Conservation (phyloP, 2,329 filamentous ascomycete genomes). For the Fusarium odoratissimum region DNA sequence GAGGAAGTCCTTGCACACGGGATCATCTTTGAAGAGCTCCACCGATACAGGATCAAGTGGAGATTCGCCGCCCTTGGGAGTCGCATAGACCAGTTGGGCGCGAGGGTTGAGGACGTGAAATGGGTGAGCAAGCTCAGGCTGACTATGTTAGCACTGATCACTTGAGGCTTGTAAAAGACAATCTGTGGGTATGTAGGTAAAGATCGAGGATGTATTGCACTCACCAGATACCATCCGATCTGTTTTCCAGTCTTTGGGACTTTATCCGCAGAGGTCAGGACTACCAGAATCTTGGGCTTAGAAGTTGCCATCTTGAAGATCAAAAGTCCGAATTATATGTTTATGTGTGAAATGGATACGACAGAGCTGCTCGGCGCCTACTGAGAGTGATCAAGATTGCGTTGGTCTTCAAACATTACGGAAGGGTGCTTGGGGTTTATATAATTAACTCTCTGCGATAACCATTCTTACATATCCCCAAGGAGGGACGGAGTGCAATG, state of each 20-base stretch:
- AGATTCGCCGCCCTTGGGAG: not conserved
- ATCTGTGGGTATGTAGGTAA: accelerated
- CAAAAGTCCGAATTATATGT: accelerated
- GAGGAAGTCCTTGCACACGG: not conserved
- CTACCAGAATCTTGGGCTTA: not conserved
- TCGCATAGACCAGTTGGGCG: not conserved
- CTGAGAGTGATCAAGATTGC: not conserved
- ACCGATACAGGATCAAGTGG: not conserved
- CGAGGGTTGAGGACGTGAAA: not conserved
- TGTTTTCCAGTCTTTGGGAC: not conserved
- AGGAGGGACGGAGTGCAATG: not conserved
- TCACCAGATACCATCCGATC: constrained; percentile 1
- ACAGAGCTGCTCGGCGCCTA: accelerated
- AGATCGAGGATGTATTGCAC: accelerated
- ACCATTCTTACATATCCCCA: not conserved
- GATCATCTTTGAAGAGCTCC: not conserved
- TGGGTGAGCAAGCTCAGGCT: constrained; percentile 5
- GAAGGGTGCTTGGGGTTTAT: not conserved
- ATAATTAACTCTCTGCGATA: not conserved
- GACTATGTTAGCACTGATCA: accelerated
- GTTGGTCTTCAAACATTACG: accelerated
- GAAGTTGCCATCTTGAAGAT: not conserved
- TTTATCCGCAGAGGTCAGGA: not conserved
- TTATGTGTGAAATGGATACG: too few relatives aligned
- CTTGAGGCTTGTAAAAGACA: accelerated